phyloP scores from a whole-genome alignment of 139 green algal genomes.

The Haematococcus sp. region DNA sequence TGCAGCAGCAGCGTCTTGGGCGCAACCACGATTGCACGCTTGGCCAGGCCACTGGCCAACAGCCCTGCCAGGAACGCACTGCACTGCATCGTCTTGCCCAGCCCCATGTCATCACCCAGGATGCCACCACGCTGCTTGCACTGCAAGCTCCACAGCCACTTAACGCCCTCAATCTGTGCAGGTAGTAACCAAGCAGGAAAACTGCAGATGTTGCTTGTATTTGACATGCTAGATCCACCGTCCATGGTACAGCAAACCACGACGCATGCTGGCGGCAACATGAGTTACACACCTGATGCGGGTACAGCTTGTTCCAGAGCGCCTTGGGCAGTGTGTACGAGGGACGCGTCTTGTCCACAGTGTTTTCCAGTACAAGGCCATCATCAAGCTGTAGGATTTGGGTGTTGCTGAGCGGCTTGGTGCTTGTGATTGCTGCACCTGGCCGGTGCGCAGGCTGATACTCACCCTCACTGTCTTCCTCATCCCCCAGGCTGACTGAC shows the following conservation, averaged over 20 bases:
- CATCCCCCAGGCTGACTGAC: neutral
- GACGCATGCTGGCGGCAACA: no score
- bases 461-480: neutral
- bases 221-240: no score
- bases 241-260: no score
- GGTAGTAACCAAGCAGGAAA: no score
- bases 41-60: conserved; percentile 33
- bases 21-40: conserved; percentile 76
- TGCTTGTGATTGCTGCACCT: no score
- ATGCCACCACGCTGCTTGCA: conserved; percentile 70
- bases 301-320: conserved; percentile 3
- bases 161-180: conserved; percentile 65
- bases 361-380: no score
- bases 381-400: no score
- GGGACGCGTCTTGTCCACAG: no score
- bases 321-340: neutral
- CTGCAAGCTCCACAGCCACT: conserved; percentile 81
- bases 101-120: conserved; percentile 74
- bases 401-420: no score
- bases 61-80: conserved; percentile 78
- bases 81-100: conserved; percentile 84
- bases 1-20: conserved; percentile 85
- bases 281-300: neutral
- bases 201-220: no score
- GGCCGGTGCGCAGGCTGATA: neutral